Evolutionary conservation across 2,329 filamentous ascomycete genomes (phyloP).

Genomic region (Tolypocladium ophioglossoides): DNA sequence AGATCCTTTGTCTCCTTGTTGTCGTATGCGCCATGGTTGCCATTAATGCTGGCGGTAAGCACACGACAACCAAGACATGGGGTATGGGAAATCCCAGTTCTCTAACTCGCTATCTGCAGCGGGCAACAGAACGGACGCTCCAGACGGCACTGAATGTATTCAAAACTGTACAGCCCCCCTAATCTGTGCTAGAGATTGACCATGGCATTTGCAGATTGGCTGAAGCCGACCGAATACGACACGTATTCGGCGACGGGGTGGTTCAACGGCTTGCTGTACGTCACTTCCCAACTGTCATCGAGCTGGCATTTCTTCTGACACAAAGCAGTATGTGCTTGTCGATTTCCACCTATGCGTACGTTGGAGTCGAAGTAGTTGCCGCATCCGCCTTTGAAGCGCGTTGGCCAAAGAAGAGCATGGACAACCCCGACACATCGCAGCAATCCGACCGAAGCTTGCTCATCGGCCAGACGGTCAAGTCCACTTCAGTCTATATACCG

Average conservation of each 20-base stretch:
- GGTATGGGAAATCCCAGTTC: neutral
- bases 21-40: slow-evolving; percentile 12
- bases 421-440: no score
- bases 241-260: slow-evolving; percentile 10
- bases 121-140: neutral
- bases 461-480: slow-evolving; percentile 14
- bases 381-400: slow-evolving; percentile 20
- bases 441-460: slow-evolving; percentile 4
- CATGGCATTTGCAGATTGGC: neutral
- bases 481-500: slow-evolving; percentile 14
- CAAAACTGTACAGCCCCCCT: no score
- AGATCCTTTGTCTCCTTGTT: slow-evolving; percentile 13
- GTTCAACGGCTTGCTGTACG: slow-evolving; percentile 14
- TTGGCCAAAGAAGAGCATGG: slow-evolving; percentile 8
- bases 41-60: slow-evolving; percentile 6
- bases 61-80: neutral
- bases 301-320: no score
- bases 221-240: slow-evolving; percentile 10
- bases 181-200: no score
- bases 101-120: neutral
- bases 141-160: neutral
- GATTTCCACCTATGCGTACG: slow-evolving; percentile 20
- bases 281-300: neutral
- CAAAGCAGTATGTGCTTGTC: slow-evolving; percentile 15
- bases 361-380: slow-evolving; percentile 21